phyloP scores from a whole-genome alignment of 2,329 filamentous ascomycete species.

The Fusarium coicis region DNA sequence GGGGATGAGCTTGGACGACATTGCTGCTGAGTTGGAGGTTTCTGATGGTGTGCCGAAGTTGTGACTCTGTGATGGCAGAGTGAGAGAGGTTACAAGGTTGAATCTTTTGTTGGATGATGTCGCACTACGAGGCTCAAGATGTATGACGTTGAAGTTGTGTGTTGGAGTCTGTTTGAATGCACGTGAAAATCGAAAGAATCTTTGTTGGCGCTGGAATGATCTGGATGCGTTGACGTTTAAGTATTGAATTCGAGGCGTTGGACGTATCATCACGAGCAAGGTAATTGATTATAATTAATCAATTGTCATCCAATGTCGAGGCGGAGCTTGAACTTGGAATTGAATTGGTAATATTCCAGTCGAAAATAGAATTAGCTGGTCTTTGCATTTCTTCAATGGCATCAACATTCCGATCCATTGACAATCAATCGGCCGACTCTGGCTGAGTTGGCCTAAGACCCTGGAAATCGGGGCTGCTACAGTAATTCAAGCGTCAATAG shows the following conservation, averaged over 20 bases:
- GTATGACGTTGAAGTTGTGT: slow-evolving; percentile 20
- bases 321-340: not conserved
- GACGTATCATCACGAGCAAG: slow-evolving; percentile 15
- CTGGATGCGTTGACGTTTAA: slow-evolving; percentile 11
- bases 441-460: not conserved
- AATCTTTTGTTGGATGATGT: not conserved
- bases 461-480: not conserved
- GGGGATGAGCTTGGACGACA: slow-evolving; percentile 74
- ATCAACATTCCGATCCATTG: slow-evolving; percentile 26
- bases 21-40: slow-evolving; percentile 46
- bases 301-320: slow-evolving; percentile 3
- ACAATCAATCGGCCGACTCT: slow-evolving; percentile 6
- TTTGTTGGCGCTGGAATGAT: not conserved
- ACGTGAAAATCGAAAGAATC: slow-evolving; percentile 9
- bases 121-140: not conserved
- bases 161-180: not conserved
- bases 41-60: slow-evolving; percentile 24
- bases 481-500: not conserved
- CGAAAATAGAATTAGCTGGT: not conserved
- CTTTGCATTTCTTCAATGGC: slow-evolving; percentile 21
- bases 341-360: slow-evolving; percentile 17
- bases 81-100: not conserved
- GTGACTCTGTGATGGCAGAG: not conserved
- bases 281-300: not conserved
- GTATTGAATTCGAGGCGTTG: not conserved